Percentiles rank a stretch among this genome's conserved stretches.
Conservation (phyloP, 768 basidiomycete genomes). For the Rhodotorula sphaerocarpa region DNA sequence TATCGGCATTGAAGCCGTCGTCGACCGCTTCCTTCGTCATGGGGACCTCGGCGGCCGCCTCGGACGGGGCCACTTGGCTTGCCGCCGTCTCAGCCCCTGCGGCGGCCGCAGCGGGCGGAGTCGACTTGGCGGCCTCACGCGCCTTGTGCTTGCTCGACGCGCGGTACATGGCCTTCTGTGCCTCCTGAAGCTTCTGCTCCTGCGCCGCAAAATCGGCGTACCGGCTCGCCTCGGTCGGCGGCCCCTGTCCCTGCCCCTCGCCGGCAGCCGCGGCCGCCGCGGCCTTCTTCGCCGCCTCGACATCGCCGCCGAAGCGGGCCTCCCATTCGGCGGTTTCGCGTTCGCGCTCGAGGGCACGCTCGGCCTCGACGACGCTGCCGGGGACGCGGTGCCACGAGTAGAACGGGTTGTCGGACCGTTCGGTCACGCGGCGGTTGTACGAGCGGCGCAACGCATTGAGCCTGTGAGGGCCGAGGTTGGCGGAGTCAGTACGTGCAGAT, state of each 20-base stretch:
- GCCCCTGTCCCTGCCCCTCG: not conserved
- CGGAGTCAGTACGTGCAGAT: slow-evolving; percentile 3
- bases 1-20: slow-evolving; percentile 29
- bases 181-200: slow-evolving; percentile 10
- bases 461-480: not conserved
- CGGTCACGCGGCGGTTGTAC: slow-evolving; percentile 24
- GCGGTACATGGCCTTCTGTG: not conserved
- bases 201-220: slow-evolving; percentile 8
- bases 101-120: not conserved
- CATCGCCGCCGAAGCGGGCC: not conserved
- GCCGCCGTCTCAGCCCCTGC: not conserved
- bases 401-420: slow-evolving; percentile 29
- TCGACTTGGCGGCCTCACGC: not conserved
- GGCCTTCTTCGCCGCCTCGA: not conserved
- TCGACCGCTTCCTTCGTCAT: slow-evolving; percentile 15
- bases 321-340: not conserved
- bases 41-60: slow-evolving; percentile 3
- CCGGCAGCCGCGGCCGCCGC: not conserved
- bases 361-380: slow-evolving; percentile 9
- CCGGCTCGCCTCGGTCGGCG: not conserved
- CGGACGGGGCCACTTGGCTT: not conserved
- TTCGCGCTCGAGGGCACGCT: slow-evolving; percentile 11
- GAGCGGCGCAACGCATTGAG: slow-evolving; percentile 25
- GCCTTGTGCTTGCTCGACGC: slow-evolving; percentile 2
- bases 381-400: slow-evolving; percentile 20